Evolutionary conservation across 2,329 filamentous ascomycete genomes (phyloP).

Genomic region (Aspergillus niger): DNA sequence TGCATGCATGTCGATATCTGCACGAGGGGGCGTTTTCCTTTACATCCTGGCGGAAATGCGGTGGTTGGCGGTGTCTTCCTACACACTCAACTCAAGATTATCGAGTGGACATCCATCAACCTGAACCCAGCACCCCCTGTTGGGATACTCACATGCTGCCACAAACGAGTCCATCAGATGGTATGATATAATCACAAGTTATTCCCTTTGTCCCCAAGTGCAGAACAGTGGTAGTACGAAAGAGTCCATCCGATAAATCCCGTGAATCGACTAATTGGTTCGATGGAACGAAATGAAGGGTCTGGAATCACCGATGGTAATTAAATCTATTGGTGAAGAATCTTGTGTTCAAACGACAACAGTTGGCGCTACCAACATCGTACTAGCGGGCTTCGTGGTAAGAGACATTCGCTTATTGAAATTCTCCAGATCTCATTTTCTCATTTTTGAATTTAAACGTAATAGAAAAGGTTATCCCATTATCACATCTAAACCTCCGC

Average conservation of each 20-base stretch:
- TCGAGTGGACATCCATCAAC: slow-evolving; percentile 1
- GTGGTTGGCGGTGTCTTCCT: background rate
- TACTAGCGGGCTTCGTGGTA: slow-evolving; percentile 23
- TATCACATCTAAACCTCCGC: slow-evolving; percentile 69
- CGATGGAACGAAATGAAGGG: slow-evolving; percentile 10
- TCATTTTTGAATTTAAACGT: slow-evolving; percentile 43
- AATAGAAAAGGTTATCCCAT: slow-evolving; percentile 39
- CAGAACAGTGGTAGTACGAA: slow-evolving; percentile 2
- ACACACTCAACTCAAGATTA: background rate
- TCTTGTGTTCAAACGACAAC: slow-evolving; percentile 11
- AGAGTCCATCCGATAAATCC: background rate
- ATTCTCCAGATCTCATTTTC: slow-evolving; percentile 36
- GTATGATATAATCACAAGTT: slow-evolving; percentile 11
- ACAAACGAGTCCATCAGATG: slow-evolving; percentile 12
- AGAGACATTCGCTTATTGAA: slow-evolving; percentile 25
- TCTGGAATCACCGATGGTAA: slow-evolving; percentile 22
- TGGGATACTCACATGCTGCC: slow-evolving; percentile 12
- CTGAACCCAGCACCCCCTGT: background rate
- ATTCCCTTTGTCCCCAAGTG: background rate
- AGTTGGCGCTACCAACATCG: slow-evolving; percentile 25
- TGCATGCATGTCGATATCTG: background rate
- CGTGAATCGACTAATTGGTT: slow-evolving; percentile 4
- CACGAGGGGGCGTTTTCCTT: background rate
- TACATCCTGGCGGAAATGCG: background rate
- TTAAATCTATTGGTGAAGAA: slow-evolving; percentile 23